Conservation (phyloP, 2,329 filamentous ascomycete species). For the Neofusicoccum sp. region DNA sequence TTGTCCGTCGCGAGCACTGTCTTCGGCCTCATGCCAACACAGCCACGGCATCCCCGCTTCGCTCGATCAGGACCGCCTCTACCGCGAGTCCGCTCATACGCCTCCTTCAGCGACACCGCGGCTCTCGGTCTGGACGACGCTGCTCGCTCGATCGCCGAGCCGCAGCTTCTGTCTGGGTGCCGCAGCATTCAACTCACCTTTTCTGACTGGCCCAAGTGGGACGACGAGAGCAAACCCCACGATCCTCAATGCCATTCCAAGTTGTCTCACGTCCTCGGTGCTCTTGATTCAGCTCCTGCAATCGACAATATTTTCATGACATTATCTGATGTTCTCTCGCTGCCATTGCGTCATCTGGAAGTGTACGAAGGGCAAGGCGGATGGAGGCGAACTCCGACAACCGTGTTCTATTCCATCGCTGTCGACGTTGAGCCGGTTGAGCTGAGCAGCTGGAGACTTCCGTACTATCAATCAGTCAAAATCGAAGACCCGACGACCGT, state of each 20-base stretch:
- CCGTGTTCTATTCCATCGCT: not conserved
- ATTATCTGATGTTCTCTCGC: not conserved
- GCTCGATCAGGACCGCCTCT: no score
- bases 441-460: not conserved
- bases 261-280: not conserved
- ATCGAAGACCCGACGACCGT: not conserved
- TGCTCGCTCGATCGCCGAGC: not conserved
- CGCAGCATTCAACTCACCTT: not conserved
- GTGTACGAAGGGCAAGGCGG: not conserved
- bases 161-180: not conserved
- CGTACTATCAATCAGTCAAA: not conserved
- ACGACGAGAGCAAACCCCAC: not conserved
- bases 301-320: not conserved
- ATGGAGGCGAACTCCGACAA: not conserved
- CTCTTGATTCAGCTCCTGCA: not conserved
- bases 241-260: not conserved
- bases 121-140: not conserved
- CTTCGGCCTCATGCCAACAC: no score
- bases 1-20: no score
- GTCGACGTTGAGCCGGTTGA: not conserved
- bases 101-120: not conserved
- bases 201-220: not conserved
- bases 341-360: not conserved
- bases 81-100: not conserved
- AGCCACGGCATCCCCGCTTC: no score